Percentiles rank a stretch among this genome's conserved stretches.
phyloP scores from a whole-genome alignment of 257 asterid species.

The Lavandula angustifolia region DNA sequence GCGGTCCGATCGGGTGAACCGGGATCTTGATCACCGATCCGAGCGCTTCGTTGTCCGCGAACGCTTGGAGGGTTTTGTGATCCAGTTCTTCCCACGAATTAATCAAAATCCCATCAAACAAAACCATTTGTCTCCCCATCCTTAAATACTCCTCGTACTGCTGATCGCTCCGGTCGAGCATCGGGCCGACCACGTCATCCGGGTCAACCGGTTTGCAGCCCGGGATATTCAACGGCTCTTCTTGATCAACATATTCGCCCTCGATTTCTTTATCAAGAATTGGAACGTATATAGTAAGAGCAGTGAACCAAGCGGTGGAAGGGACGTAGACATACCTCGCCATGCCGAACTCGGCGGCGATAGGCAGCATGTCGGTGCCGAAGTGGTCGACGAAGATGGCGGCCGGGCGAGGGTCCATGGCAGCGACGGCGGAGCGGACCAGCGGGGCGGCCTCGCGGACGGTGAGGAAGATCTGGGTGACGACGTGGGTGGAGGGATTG shows the following conservation, averaged over 20 bases:
- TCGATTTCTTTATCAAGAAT: constrained; percentile 50
- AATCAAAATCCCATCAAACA: constrained; percentile 60
- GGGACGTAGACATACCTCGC: constrained; percentile 54
- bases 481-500: constrained; percentile 40
- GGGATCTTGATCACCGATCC: constrained; percentile 37
- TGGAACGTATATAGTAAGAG: constrained; percentile 46
- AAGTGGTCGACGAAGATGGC: constrained; percentile 61
- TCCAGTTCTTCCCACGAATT: constrained; percentile 71
- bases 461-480: constrained; percentile 42
- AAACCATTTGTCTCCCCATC: constrained; percentile 25
- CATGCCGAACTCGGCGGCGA: constrained; percentile 51
- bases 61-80: constrained; percentile 47
- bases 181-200: constrained; percentile 62
- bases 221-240: constrained; percentile 44
- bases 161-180: constrained; percentile 57
- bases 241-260: constrained; percentile 54
- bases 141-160: constrained; percentile 45
- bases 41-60: constrained; percentile 37
- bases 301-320: constrained; percentile 54
- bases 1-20: constrained; percentile 65
- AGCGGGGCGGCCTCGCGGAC: constrained; percentile 48
- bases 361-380: constrained; percentile 42
- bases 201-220: constrained; percentile 72
- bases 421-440: constrained; percentile 45
- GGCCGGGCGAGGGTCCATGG: constrained; percentile 47